Evolutionary conservation across 2,329 filamentous ascomycete species (phyloP).

Genomic region (Aspergillus floridensis): DNA sequence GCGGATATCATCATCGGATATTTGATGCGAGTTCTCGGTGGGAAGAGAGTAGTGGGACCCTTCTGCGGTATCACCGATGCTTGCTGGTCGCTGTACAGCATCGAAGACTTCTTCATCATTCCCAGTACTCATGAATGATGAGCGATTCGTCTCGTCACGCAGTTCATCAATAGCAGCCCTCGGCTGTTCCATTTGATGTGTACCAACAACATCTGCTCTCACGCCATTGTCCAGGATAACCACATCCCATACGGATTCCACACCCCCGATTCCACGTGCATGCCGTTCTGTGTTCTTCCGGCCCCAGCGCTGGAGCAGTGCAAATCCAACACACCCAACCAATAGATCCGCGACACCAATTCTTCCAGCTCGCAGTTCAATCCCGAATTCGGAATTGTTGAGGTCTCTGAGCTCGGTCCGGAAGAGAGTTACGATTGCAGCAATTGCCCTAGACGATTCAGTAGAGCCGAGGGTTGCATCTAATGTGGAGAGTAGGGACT

Average conservation of each 20-base stretch:
- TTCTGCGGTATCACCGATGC: constrained; percentile 22
- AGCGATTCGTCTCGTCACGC: constrained; percentile 48
- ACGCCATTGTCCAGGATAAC: constrained; percentile 48
- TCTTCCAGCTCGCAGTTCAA: constrained; percentile 32
- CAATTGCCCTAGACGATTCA: constrained; percentile 49
- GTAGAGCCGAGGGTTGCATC: constrained; percentile 50
- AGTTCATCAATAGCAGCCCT: constrained; percentile 45
- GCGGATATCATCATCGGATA: constrained; percentile 47
- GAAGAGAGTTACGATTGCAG: constrained; percentile 48
- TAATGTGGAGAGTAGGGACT: constrained; percentile 45
- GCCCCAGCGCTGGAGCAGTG: constrained; percentile 48
- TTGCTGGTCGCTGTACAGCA: constrained; percentile 37
- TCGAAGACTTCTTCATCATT: constrained; percentile 39
- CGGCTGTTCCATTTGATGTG: constrained; percentile 34
- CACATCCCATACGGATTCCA: constrained; percentile 48
- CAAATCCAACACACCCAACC: constrained; percentile 45
- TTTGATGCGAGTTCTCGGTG: constrained; percentile 36
- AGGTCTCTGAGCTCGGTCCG: constrained; percentile 44
- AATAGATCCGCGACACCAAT: constrained; percentile 45
- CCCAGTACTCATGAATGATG: constrained; percentile 49
- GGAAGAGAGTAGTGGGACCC: constrained; percentile 32
- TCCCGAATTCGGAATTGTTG: constrained; percentile 15
- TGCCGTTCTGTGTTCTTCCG: constrained; percentile 43
- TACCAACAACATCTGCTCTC: constrained; percentile 48
- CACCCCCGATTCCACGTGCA: constrained; percentile 41